These are phyloP conservation scores for Aspergillus alliaceus DNA, from an alignment of 2,329 filamentous ascomycete species.

Conservation along the genomic window DNA sequence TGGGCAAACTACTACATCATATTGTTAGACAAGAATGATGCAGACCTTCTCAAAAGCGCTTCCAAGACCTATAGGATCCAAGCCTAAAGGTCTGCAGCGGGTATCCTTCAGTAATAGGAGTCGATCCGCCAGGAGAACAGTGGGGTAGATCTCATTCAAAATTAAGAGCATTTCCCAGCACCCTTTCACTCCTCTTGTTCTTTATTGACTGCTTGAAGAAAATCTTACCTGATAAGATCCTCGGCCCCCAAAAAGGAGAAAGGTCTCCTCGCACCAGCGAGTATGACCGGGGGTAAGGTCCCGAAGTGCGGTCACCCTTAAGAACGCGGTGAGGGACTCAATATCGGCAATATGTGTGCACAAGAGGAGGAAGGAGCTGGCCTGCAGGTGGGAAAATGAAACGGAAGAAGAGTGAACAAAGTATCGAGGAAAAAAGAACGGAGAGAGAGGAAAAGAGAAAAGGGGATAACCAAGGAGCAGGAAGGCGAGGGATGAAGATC, in stretches of 20 bases:
- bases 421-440: not conserved
- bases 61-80: not conserved
- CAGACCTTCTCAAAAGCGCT: not conserved
- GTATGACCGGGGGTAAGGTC: not conserved
- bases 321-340: slow-evolving; percentile 4
- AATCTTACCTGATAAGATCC: not conserved
- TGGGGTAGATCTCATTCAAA: not conserved
- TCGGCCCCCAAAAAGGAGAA: not conserved
- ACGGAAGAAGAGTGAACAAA: slow-evolving; percentile 1
- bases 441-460: not conserved
- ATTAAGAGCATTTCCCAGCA: too few species aligned
- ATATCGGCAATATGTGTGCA: not conserved
- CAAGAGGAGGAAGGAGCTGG: not conserved
- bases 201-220: not conserved
- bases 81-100: not conserved
- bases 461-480: not conserved
- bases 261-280: not conserved
- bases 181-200: too few species aligned
- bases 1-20: not conserved
- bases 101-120: not conserved
- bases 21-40: not conserved
- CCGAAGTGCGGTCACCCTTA: not conserved
- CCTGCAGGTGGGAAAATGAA: not conserved
- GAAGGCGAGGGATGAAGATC: slow-evolving; percentile 9
- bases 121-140: not conserved